These are phyloP conservation scores for Aspergillus hiratsukae DNA, from an alignment of 2,329 filamentous ascomycete species.

Conservation along the genomic window DNA sequence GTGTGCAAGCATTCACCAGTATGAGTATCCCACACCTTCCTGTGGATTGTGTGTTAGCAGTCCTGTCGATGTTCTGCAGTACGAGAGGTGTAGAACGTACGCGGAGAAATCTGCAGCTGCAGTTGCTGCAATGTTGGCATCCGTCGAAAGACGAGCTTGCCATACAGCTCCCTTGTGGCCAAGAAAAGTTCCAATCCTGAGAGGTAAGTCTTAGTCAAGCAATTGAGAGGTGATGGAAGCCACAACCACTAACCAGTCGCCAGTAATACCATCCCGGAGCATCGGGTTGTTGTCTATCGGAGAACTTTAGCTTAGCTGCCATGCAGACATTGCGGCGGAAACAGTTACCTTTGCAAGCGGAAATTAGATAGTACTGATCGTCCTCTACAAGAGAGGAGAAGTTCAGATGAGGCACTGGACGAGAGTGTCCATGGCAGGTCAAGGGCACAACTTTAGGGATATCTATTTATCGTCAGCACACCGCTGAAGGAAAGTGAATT, in stretches of 20 bases:
- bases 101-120: slow-evolving; percentile 94
- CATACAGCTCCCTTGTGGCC: slow-evolving; percentile 98
- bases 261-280: slow-evolving; percentile 92
- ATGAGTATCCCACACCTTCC: slow-evolving; percentile 95
- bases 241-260: slow-evolving; percentile 67
- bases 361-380: slow-evolving; percentile 86
- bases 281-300: slow-evolving; percentile 87
- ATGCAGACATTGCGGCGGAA: neutral
- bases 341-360: slow-evolving; percentile 74
- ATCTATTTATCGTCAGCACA: slow-evolving; percentile 25
- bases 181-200: slow-evolving; percentile 89
- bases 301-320: slow-evolving; percentile 3
- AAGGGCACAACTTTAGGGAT: slow-evolving; percentile 69
- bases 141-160: slow-evolving; percentile 86
- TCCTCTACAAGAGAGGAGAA: slow-evolving; percentile 82
- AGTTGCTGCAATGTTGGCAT: slow-evolving; percentile 83
- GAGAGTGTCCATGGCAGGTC: slow-evolving; percentile 91
- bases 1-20: slow-evolving; percentile 85
- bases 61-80: neutral
- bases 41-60: slow-evolving; percentile 38
- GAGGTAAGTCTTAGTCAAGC: slow-evolving; percentile 7
- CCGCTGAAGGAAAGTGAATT: neutral
- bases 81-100: slow-evolving; percentile 47
- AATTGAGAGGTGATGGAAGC: neutral
- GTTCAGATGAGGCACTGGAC: slow-evolving; percentile 83